phyloP scores from a whole-genome alignment of 257 asterid species.

The Solanum gracilifrons region DNA sequence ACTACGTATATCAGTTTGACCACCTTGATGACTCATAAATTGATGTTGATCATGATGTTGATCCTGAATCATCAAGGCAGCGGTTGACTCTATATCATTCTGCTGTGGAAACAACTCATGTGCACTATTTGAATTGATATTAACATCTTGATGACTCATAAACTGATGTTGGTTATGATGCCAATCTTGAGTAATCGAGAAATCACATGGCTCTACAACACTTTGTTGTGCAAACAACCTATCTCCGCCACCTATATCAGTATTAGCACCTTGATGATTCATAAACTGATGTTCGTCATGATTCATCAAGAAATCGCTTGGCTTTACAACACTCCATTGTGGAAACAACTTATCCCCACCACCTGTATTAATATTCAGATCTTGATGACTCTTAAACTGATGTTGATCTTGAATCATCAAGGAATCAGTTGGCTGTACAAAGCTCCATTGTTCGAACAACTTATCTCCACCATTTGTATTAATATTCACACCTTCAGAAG shows the following conservation, averaged over 20 bases:
- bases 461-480: neutral
- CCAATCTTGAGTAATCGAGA: neutral
- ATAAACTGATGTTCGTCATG: neutral
- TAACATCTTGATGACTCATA: slow-evolving; percentile 21
- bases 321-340: slow-evolving; percentile 82
- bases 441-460: neutral
- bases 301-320: slow-evolving; percentile 38
- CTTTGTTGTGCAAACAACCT: slow-evolving; percentile 17
- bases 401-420: neutral
- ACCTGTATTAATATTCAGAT: neutral
- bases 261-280: slow-evolving; percentile 20
- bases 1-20: slow-evolving; percentile 20
- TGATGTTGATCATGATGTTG: neutral
- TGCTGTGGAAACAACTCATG: slow-evolving; percentile 31
- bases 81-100: neutral
- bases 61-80: neutral
- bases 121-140: slow-evolving; percentile 26
- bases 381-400: neutral
- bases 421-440: neutral
- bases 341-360: slow-evolving; percentile 8
- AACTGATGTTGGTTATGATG: neutral
- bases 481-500: neutral
- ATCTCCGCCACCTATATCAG: slow-evolving; percentile 34
- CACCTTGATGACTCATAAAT: slow-evolving; percentile 16
- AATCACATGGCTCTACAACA: neutral